A percentile compares a stretch with the other conserved stretches of the same genome.
phyloP scores from a whole-genome alignment of 345 rosid genomes.

The Turritis glabra region DNA sequence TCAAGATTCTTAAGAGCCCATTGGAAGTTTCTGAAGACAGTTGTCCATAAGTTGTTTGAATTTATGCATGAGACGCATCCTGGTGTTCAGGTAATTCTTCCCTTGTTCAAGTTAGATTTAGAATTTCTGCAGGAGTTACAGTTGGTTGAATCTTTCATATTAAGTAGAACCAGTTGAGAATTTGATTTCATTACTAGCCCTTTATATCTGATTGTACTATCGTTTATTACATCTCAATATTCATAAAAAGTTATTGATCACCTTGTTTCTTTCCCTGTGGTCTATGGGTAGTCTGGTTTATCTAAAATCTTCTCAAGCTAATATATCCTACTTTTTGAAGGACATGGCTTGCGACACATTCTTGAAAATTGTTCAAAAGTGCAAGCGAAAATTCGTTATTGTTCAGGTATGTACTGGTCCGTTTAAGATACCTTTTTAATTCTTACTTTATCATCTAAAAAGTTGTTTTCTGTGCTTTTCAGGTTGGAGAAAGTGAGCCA shows the following conservation, averaged over 20 bases:
- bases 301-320: background rate
- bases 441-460: background rate
- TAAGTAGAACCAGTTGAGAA: background rate
- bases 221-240: background rate
- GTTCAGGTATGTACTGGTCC: slow-evolving; percentile 61
- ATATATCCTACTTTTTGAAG: slow-evolving; percentile 43
- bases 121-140: background rate
- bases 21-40: slow-evolving; percentile 98
- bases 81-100: slow-evolving; percentile 82
- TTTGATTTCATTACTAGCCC: background rate
- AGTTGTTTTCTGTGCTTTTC: slow-evolving; percentile 28
- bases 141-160: slow-evolving; percentile 17
- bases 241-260: background rate
- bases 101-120: slow-evolving; percentile 8
- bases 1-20: slow-evolving; percentile 97
- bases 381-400: slow-evolving; percentile 88
- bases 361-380: slow-evolving; percentile 96
- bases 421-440: background rate
- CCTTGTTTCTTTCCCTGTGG: background rate
- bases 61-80: slow-evolving; percentile 99
- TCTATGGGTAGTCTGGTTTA: background rate
- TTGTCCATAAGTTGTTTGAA: slow-evolving; percentile 95
- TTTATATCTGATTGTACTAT: background rate
- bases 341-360: slow-evolving; percentile 99
- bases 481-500: slow-evolving; percentile 96